Evolutionary conservation across 257 asterid species (phyloP), one percentile per base, ranked within the genome.

Genomic region (Solanum pennellii): DNA sequence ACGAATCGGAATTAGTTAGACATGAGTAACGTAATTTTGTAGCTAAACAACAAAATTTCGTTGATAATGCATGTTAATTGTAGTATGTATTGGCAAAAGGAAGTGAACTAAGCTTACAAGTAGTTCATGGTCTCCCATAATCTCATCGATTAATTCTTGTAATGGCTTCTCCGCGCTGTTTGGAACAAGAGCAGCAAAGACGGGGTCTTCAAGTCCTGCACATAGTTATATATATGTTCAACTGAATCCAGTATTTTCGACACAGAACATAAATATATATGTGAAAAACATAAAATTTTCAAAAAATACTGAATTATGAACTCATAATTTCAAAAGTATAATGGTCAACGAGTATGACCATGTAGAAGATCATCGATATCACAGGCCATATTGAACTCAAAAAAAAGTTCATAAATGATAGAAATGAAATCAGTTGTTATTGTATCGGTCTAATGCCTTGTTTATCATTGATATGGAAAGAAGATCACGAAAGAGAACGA

Each of bases 61-160:
- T 25, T 25, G 73, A 3, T 11, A 66, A 23, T 23, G 25, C 14
- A 23, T 59, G 66, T 59, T 59, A 21, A 9, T 8, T 60, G 66
- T 20, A 20, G 66, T 59, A 59, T 59, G 25, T 65, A 69, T 72
- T 74, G 18, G n/a, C 27, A 47, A 21, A 47, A 31, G 41, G 15
- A 65, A 85, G 60, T 31, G 88, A 12, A 35, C 7, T 47, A 71
- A 74, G 88, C 93, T 94, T 89, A 94, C 94, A 79, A 96, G 92
- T 97, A 91, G 90, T 89, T 95, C 98, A 90, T 95, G 98, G 91
- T 97, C 98, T 16, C 97, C 98, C 98, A 93, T 95, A 77, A 97
- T 93, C 94, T 97, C 98, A 21, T 94, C 98, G 88, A 95, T 94
- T 89, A 95, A 85, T 93, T 97, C 98, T 74, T 93, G 79, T 23